phyloP scores from a whole-genome alignment of 108 stramenopile genomes.

The Skeletonema costatum region DNA sequence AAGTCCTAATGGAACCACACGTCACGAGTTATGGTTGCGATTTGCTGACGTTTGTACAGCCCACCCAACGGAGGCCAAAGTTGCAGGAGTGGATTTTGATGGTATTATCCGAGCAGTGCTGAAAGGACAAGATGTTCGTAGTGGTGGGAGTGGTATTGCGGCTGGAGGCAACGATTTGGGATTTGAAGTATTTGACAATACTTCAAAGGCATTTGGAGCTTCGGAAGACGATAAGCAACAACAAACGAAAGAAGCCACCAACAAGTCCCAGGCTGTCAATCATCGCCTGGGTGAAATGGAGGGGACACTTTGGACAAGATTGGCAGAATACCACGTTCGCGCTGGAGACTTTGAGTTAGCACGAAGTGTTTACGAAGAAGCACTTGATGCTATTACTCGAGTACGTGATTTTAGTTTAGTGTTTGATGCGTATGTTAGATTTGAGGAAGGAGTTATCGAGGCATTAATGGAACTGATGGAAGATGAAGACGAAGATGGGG shows the following conservation, averaged over 20 bases:
- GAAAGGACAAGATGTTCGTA: constrained; percentile 17
- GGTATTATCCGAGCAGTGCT: constrained; percentile 87
- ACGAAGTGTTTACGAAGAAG: constrained; percentile 96
- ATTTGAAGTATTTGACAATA: constrained; percentile 43
- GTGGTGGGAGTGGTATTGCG: constrained; percentile 4
- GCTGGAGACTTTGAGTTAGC: constrained; percentile 96
- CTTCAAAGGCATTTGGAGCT: constrained; percentile 8
- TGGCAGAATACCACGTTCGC: constrained; percentile 95
- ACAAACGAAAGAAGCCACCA: constrained; percentile 20
- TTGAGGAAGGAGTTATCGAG: constrained; percentile 95
- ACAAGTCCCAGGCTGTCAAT: constrained; percentile 24
- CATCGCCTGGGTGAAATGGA: constrained; percentile 86
- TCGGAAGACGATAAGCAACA: constrained; percentile 20
- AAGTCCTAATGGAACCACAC: constrained; percentile 63
- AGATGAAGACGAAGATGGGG: constrained; percentile 73
- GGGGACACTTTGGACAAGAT: constrained; percentile 93
- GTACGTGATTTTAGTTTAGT: constrained; percentile 96
- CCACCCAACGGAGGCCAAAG: constrained; percentile 81
- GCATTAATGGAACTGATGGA: constrained; percentile 86
- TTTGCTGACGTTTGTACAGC: constrained; percentile 89
- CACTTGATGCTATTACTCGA: constrained; percentile 78
- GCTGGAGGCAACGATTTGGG: constrained; percentile 8
- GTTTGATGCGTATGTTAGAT: constrained; percentile 96
- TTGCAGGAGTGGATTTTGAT: constrained; percentile 86
- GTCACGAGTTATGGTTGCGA: constrained; percentile 94